These are phyloP conservation scores for Solanum chacoense DNA, from an alignment of 305 asterid genomes.

Conservation along the genomic window DNA sequence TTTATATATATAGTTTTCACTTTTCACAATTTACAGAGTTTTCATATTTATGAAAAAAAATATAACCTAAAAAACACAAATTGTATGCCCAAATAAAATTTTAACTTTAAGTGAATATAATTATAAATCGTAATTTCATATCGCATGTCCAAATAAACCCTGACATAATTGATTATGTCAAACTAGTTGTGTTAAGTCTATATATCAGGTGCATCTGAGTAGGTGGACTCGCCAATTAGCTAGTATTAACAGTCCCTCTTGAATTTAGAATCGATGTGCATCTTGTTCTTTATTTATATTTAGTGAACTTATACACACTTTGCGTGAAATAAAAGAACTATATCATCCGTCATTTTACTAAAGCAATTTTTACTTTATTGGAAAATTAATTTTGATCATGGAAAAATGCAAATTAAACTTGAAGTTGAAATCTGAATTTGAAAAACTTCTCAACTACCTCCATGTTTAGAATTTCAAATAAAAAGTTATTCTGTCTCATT, in stretches of 20 bases:
- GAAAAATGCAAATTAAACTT: neutral
- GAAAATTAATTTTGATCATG: neutral
- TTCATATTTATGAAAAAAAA: neutral
- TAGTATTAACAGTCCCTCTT: neutral
- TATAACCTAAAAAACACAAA: too few species aligned
- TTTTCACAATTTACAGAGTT: too few species aligned
- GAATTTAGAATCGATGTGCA: neutral
- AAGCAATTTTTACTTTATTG: neutral
- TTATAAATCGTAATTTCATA: neutral
- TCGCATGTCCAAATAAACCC: neutral
- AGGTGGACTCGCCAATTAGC: neutral
- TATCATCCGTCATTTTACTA: neutral
- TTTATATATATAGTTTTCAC: neutral
- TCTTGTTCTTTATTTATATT: neutral
- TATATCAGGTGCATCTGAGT: neutral
- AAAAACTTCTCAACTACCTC: neutral
- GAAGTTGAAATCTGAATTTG: too few species aligned
- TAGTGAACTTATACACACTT: neutral
- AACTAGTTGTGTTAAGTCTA: too few species aligned
- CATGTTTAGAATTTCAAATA: neutral
- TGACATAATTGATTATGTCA: neutral
- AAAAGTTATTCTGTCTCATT: neutral
- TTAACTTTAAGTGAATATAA: neutral
- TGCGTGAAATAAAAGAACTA: neutral
- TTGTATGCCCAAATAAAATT: too few species aligned